Percentiles rank a stretch among this genome's conserved stretches.
Evolutionary conservation across 352 stramenopile genomes (phyloP).

Genomic region (Phytopythium kandeliae): DNA sequence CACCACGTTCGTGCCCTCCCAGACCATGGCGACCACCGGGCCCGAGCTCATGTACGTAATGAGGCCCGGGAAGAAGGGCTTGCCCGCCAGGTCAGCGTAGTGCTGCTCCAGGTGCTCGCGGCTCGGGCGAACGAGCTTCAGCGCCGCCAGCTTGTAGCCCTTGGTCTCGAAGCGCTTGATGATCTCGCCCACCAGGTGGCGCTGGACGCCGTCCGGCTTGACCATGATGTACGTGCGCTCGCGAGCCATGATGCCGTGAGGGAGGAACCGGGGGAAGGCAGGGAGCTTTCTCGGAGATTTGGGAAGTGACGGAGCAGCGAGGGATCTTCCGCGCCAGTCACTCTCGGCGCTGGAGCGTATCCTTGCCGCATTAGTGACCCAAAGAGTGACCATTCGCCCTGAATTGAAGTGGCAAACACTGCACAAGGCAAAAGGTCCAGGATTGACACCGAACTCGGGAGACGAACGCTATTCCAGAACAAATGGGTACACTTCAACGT

Average conservation of each 20-base stretch:
- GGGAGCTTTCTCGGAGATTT: slow-evolving; percentile 7
- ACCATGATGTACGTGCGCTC: slow-evolving; percentile 91
- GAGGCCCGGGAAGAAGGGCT: slow-evolving; percentile 92
- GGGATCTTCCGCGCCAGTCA: background rate
- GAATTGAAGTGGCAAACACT: background rate
- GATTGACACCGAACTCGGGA: too few species aligned
- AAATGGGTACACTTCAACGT: slow-evolving; percentile 2
- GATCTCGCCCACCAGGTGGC: slow-evolving; percentile 94
- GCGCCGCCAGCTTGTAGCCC: slow-evolving; percentile 96
- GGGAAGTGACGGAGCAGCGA: background rate
- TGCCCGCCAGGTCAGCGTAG: slow-evolving; percentile 93
- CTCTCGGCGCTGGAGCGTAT: background rate
- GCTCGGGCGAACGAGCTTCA: slow-evolving; percentile 88
- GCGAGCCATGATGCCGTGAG: slow-evolving; percentile 25
- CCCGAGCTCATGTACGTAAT: slow-evolving; percentile 96
- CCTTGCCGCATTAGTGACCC: background rate
- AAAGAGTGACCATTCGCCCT: background rate
- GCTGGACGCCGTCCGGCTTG: slow-evolving; percentile 98
- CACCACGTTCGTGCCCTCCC: slow-evolving; percentile 94
- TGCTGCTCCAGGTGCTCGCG: slow-evolving; percentile 83
- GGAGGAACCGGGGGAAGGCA: too few species aligned
- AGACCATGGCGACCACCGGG: slow-evolving; percentile 92
- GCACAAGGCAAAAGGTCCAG: too few species aligned
- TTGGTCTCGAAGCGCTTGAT: slow-evolving; percentile 97
- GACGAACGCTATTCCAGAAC: background rate